phyloP scores from a whole-genome alignment of 1,139 yeast species.

The Yamadazyma spencermartinsiae region DNA sequence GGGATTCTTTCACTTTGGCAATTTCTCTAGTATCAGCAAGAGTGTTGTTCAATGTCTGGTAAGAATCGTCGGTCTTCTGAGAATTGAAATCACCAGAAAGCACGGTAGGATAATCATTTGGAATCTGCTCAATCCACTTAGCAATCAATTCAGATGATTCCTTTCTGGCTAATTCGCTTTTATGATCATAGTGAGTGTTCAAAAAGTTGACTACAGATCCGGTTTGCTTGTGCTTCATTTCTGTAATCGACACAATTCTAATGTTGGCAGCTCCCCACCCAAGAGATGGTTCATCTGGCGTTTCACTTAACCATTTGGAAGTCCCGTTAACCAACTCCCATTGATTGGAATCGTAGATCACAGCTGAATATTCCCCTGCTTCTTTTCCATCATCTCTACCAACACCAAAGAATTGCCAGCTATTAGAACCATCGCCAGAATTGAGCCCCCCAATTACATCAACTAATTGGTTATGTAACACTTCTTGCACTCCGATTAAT shows the following conservation, averaged over 20 bases:
- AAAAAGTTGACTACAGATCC: slow-evolving; percentile 31
- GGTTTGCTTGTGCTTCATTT: slow-evolving; percentile 23
- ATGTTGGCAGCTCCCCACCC: slow-evolving; percentile 45
- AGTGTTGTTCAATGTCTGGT: slow-evolving; percentile 27
- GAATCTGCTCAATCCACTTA: slow-evolving; percentile 27
- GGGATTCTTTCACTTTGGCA: slow-evolving; percentile 22
- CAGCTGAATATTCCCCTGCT: slow-evolving; percentile 48
- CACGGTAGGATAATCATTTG: slow-evolving; percentile 34
- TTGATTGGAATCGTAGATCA: slow-evolving; percentile 33
- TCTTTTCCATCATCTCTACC: slow-evolving; percentile 50
- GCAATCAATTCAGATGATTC: slow-evolving; percentile 31
- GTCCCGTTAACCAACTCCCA: slow-evolving; percentile 35
- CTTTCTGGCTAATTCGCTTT: slow-evolving; percentile 38
- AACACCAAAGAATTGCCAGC: slow-evolving; percentile 44
- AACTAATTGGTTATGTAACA: slow-evolving; percentile 25
- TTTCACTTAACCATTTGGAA: slow-evolving; percentile 45
- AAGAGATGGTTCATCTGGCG: slow-evolving; percentile 43
- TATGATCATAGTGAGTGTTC: slow-evolving; percentile 47
- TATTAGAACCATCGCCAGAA: slow-evolving; percentile 10
- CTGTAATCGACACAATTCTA: slow-evolving; percentile 44
- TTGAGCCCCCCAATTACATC: slow-evolving; percentile 27
- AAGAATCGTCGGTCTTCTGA: slow-evolving; percentile 14
- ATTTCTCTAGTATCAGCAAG: slow-evolving; percentile 22
- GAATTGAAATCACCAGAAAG: slow-evolving; percentile 25
- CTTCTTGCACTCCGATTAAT: slow-evolving; percentile 34